These are phyloP conservation scores for Holtermannia corniformis DNA, from an alignment of 768 basidiomycete species.

Conservation along the genomic window DNA sequence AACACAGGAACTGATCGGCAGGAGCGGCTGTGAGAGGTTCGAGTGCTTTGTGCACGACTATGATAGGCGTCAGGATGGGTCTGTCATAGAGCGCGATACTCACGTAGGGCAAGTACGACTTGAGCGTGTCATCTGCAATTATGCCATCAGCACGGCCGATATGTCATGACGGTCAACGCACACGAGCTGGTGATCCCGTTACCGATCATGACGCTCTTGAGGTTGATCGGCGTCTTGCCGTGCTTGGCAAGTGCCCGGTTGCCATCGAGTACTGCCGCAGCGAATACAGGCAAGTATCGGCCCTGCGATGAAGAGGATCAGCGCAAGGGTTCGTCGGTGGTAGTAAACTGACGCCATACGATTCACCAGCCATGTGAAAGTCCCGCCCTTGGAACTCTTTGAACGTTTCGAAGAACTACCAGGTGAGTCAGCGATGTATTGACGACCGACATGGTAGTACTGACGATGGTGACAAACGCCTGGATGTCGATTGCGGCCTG, in stretches of 20 bases:
- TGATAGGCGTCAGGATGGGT: neutral
- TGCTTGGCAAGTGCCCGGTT: constrained; percentile 51
- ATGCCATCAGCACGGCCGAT: neutral
- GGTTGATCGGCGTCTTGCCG: constrained; percentile 53
- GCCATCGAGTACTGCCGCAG: constrained; percentile 64
- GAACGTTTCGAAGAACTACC: constrained; percentile 64
- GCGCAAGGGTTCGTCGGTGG: neutral
- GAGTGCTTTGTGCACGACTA: constrained; percentile 32
- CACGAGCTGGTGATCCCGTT: constrained; percentile 43
- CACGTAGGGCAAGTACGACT: constrained; percentile 35
- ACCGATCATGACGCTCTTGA: constrained; percentile 64
- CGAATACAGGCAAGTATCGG: constrained; percentile 49
- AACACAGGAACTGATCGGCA: constrained; percentile 30
- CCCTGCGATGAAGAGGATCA: constrained; percentile 14
- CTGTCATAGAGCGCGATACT: neutral
- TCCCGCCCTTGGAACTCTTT: constrained; percentile 58
- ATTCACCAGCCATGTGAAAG: constrained; percentile 65
- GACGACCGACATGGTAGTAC: neutral
- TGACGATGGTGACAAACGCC: constrained; percentile 59
- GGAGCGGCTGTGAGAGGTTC: constrained; percentile 24
- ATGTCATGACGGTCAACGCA: constrained; percentile 6
- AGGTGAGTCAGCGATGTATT: constrained; percentile 2
- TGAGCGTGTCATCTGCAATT: constrained; percentile 14
- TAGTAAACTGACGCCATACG: constrained; percentile 54
- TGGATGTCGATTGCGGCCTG: constrained; percentile 67